phyloP scores from a whole-genome alignment of 2,329 filamentous ascomycete species.

The Leptographium lundbergii region DNA sequence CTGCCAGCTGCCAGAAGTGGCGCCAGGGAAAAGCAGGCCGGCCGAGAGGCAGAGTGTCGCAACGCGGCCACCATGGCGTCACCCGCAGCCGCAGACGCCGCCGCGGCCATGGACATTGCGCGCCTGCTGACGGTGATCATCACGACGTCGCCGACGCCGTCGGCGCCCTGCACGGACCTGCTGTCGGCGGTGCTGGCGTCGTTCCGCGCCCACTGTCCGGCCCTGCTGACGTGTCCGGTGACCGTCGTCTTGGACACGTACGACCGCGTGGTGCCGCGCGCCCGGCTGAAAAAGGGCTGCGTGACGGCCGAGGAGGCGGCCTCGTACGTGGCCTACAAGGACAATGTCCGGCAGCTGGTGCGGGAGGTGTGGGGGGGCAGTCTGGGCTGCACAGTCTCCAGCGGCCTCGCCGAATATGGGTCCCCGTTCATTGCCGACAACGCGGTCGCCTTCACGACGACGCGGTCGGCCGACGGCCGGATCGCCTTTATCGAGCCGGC shows the following conservation, averaged over 20 bases:
- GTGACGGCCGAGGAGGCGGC: slow-evolving; percentile 32
- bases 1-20: too few species aligned
- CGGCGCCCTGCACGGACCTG: slow-evolving; percentile 38
- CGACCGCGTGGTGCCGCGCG: slow-evolving; percentile 29
- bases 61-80: not conserved
- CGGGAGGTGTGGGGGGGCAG: slow-evolving; percentile 8
- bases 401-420: slow-evolving; percentile 34
- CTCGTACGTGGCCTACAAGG: slow-evolving; percentile 31
- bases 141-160: slow-evolving; percentile 43
- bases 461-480: slow-evolving; percentile 20
- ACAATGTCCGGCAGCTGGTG: slow-evolving; percentile 31
- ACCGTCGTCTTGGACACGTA: slow-evolving; percentile 41
- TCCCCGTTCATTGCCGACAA: slow-evolving; percentile 19
- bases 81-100: not conserved
- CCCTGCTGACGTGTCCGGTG: slow-evolving; percentile 28
- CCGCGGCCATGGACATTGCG: not conserved
- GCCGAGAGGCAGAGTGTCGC: too few species aligned
- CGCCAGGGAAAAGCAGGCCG: too few species aligned
- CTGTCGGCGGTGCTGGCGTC: slow-evolving; percentile 32
- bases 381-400: not conserved
- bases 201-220: slow-evolving; percentile 28
- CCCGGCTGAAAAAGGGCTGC: slow-evolving; percentile 40
- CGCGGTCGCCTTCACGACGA: slow-evolving; percentile 23
- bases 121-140: slow-evolving; percentile 31
- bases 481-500: slow-evolving; percentile 37